Base-by-base conservation (phyloP, 331 rosid species). In the Acacia pycnantha region DNA sequence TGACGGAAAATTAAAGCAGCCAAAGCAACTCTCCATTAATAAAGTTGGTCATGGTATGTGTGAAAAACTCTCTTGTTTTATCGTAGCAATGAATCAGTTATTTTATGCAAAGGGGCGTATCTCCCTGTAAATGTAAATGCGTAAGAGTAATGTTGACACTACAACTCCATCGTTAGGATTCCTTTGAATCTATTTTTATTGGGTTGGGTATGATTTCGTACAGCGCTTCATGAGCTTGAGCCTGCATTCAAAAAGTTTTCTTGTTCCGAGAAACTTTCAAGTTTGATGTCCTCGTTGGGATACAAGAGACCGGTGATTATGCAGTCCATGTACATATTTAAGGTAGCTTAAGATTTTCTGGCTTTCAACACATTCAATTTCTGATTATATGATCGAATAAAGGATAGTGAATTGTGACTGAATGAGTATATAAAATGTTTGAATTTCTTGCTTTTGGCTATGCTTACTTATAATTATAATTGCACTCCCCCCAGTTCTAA, bases 301-400 rank as follows among this genome's bases (percentile, higher is more conserved):
- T 95, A 93, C 91, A 90, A 88, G 91, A 88, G 91, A 80, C 99
- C 98, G 7, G 89, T 83, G 72, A 51, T 85, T 79, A 79, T 92
- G 88, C 99, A 95, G 90, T 93, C 99, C 48, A 93, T 95, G 99
- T 93, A 95, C 88, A 88, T 95, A 82, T 95, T 93, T 83, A 93
- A 95, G 99, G 99, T 95, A 86, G 54, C 66, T 16, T 76, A 26
- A 78, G 26, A 65, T 75, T 19, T 82, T 37, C 43, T 27, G 59
- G 58, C 26, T 13, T 61, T 59, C 69, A 53, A 59, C 64, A 58
- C 46, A 35, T 76, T 67, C 40, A 19, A 59, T 76, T 76, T 31
- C 77, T 79, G 72, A 24, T 56, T 77, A 71, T 65, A 41, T 33
- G 7, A 69, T 74, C 73, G 62, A 73, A 48, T 27, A 78, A 53